Percentiles rank a stretch among this genome's conserved stretches.
These are phyloP conservation scores for Paraphoma chrysanthemicola DNA, from an alignment of 2,329 filamentous ascomycete genomes.

Conservation along the genomic window DNA sequence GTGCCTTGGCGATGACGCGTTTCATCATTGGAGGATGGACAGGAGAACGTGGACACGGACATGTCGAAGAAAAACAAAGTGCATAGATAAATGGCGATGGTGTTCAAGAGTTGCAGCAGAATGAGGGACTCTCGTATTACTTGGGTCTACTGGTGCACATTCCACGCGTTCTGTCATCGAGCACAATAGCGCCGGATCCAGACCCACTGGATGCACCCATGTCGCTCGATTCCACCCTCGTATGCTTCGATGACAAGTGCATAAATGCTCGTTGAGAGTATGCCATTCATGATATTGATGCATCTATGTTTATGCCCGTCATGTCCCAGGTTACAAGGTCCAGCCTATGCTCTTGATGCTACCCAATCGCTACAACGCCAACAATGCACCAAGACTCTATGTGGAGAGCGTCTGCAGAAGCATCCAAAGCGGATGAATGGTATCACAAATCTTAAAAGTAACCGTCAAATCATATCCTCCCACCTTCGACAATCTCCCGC, in stretches of 20 bases:
- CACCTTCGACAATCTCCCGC: conserved; percentile 68
- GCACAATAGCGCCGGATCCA: neutral
- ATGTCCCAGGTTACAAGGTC: neutral
- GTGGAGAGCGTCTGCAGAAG: neutral
- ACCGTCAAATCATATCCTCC: conserved; percentile 36
- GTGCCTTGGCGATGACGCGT: conserved; percentile 8
- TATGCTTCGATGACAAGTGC: too few relatives aligned
- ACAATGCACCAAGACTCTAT: neutral
- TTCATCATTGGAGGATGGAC: neutral
- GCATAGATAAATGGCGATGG: neutral
- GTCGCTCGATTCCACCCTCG: too few relatives aligned
- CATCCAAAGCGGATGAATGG: neutral
- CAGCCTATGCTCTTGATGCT: conserved; percentile 1
- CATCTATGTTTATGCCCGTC: neutral
- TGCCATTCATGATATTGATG: neutral
- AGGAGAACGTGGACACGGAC: neutral
- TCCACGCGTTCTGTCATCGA: neutral
- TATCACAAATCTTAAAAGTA: neutral
- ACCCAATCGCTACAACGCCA: conserved; percentile 4
- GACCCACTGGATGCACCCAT: neutral
- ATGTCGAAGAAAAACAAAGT: neutral
- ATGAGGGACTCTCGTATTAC: neutral
- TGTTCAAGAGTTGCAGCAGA: neutral
- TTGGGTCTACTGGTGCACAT: neutral
- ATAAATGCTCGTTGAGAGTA: neutral